These are phyloP conservation scores for Pelargonium australe DNA, from an alignment of 441 rosid genomes.

Conservation along the genomic window DNA sequence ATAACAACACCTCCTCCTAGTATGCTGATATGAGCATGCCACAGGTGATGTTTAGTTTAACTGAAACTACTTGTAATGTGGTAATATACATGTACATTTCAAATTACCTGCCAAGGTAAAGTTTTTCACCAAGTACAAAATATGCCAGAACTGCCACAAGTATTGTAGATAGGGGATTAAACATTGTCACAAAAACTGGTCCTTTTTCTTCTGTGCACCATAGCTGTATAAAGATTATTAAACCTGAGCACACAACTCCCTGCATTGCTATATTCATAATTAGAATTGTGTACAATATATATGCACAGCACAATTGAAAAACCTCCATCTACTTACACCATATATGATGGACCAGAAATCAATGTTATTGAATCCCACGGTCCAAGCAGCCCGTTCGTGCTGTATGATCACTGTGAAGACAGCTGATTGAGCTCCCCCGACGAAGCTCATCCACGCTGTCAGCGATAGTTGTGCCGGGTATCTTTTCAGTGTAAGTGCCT, in stretches of 20 bases:
- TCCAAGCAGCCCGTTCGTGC: constrained; percentile 48
- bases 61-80: too few relatives aligned
- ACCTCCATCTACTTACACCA: constrained; percentile 34
- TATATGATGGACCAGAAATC: constrained; percentile 54
- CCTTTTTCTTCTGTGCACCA: constrained; percentile 59
- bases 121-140: constrained; percentile 53
- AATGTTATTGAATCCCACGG: constrained; percentile 42
- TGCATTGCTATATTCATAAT: constrained; percentile 18
- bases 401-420: constrained; percentile 38
- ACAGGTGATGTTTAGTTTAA: neutral
- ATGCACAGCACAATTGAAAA: too few relatives aligned
- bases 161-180: constrained; percentile 56
- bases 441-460: constrained; percentile 55
- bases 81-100: constrained; percentile 12
- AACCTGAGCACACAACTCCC: constrained; percentile 55
- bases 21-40: constrained; percentile 29
- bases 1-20: constrained; percentile 46
- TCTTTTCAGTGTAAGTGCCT: constrained; percentile 54
- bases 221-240: constrained; percentile 36
- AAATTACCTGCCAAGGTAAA: constrained; percentile 53
- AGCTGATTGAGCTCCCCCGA: constrained; percentile 63
- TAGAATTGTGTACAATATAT: too few relatives aligned
- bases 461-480: constrained; percentile 60
- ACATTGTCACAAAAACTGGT: constrained; percentile 65
- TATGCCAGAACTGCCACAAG: constrained; percentile 44